Conservation (phyloP, 2,329 filamentous ascomycete genomes). For the Pleomassaria siparia region DNA sequence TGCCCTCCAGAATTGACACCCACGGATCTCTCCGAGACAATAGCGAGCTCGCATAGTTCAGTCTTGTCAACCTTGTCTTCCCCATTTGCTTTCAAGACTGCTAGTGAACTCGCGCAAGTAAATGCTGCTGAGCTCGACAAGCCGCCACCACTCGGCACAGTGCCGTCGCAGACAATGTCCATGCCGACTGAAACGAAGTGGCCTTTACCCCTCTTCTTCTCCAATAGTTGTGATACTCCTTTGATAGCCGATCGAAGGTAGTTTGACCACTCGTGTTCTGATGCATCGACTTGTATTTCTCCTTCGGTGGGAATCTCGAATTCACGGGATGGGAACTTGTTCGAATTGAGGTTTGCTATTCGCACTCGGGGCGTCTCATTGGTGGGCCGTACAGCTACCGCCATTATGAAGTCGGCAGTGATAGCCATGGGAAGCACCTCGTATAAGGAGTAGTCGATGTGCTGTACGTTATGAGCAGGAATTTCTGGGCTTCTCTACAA, state of each 20-base stretch:
- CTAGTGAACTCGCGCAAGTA: slow-evolving; percentile 84
- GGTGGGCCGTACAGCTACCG: slow-evolving; percentile 63
- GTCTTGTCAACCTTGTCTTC: slow-evolving; percentile 81
- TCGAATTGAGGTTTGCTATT: slow-evolving; percentile 75
- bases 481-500: background rate
- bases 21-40: slow-evolving; percentile 90
- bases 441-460: slow-evolving; percentile 98
- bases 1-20: slow-evolving; percentile 95
- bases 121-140: slow-evolving; percentile 93
- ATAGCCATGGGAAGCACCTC: slow-evolving; percentile 95
- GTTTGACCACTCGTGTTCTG: slow-evolving; percentile 91
- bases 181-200: slow-evolving; percentile 72
- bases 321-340: slow-evolving; percentile 73
- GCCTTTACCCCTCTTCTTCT: slow-evolving; percentile 60
- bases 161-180: slow-evolving; percentile 87
- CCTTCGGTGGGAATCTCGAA: slow-evolving; percentile 68
- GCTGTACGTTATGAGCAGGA: slow-evolving; percentile 47
- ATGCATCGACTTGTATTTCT: slow-evolving; percentile 71
- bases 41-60: slow-evolving; percentile 86
- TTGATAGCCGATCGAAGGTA: slow-evolving; percentile 94
- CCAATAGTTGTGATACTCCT: slow-evolving; percentile 77
- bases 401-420: slow-evolving; percentile 85
- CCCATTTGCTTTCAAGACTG: slow-evolving; percentile 84
- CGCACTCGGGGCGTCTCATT: slow-evolving; percentile 64
- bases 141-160: slow-evolving; percentile 87